Evolutionary conservation across 2,329 filamentous ascomycete genomes (phyloP), one percentile per base, ranked within the genome.

Genomic region (Pestalotiopsis sp.): DNA sequence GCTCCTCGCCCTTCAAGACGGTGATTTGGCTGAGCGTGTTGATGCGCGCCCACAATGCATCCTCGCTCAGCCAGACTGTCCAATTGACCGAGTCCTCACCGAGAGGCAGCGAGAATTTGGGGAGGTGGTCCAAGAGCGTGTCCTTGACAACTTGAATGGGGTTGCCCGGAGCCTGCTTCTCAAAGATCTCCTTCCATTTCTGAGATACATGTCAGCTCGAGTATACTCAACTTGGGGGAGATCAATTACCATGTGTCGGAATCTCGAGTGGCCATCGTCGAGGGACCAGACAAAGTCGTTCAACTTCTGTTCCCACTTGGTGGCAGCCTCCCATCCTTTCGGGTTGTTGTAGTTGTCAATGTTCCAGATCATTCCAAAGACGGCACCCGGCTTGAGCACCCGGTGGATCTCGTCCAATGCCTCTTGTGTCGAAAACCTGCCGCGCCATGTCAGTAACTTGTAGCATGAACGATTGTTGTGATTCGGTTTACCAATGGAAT

Each of bases 281-380:
- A 86, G 81, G 72, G 82, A 83, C 66, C 80, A 77, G 68, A 90
- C 84, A 66, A 91, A 84, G 62, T 90, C 84, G 71, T 91, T 90
- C 62, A 93, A 79, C 57, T 82, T 82, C 64, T 85, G 78, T 73
- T 92, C 91, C 90, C 91, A 93, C 5, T 80, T 70, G 0, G 88
- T 88, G 11, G 82, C 82, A 0, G 88, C 82, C 4, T 81, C 76
- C 86, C 90, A 91, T 3, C 77, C 77, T 66, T 78, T 75, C 0
- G 90, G 89, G 62, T 90, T 86, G 76, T 93, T 93, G 76, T 93
- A 93, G 71, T 92, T 89, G 77, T 93, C 91, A 69, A 91, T 82
- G 73, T 93, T 93, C 92, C 92, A 94, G 66, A 94, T 90, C 77
- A 92, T 78, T 14, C 89, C 91, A 36, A 94, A 82, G 36, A 83